Evolutionary conservation across 495 filamentous ascomycete species (phyloP), one percentile per base, ranked within the genome.

Genomic region (Annulohypoxylon moriforme): DNA sequence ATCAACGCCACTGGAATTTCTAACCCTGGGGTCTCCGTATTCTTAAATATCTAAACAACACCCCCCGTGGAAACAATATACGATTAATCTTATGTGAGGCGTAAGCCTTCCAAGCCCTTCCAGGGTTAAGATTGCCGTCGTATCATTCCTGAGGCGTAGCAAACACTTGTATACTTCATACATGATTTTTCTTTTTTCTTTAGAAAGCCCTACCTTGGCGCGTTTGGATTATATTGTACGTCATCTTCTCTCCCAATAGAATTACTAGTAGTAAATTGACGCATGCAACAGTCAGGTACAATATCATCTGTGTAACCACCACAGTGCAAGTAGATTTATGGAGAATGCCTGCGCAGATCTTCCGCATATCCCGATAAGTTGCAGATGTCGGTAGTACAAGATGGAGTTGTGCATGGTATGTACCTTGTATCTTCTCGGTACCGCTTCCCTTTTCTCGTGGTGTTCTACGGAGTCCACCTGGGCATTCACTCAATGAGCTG

Each of bases 291-390:
- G 18, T 44, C 40, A 44, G 40, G 40, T n/a, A 44, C 40, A 44
- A 44, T 18, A 4, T 18, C n/a, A 18, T 18, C 40, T 44, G 40
- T 44, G 40, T 44, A 44, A 44, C 40, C 5, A 7, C 8, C 5
- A 7, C 8, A 18, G 14, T 25, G 18, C 24, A 50, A 50, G 24
- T 25, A 50, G 46, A 50, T 50, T 27, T 31, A 14, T 34, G 50
- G 50, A 55, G 50, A 55, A 55, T 55, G 50, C 50, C 13, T 31
- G 50, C n/a, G 50, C 13, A 55, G 50, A 55, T 55, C 50, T 55
- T 24, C 50, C 50, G 16, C 14, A 20, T 34, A 1, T 16, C 29
- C n/a, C 6, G 50, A 20, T 33, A 55, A 18, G 14, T 14, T 18
- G n/a, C n/a, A n/a, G n/a, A n/a, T n/a, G n/a, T n/a, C n/a, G 50